A percentile compares a stretch with the other conserved stretches of the same genome.
Evolutionary conservation across 2,329 filamentous ascomycete genomes (phyloP).

Genomic region (Pezicula neosporulosa): DNA sequence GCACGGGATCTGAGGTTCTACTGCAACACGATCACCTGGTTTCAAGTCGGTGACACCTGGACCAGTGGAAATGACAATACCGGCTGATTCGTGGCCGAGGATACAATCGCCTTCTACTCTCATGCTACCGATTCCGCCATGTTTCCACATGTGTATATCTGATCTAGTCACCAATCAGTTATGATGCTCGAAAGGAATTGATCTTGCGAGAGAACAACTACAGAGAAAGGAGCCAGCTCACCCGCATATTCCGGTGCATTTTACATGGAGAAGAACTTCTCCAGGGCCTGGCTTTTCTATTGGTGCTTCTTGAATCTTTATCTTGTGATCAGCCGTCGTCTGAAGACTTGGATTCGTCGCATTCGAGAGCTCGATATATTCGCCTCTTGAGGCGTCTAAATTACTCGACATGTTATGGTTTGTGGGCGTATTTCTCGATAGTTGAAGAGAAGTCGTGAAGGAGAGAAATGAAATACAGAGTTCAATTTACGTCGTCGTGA

Average conservation of each 20-base stretch:
- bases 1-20: constrained; percentile 66
- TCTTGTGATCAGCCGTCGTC: constrained; percentile 55
- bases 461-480: too few relatives aligned
- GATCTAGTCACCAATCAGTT: constrained; percentile 37
- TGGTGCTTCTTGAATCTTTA: constrained; percentile 53
- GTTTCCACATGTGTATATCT: constrained; percentile 67
- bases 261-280: constrained; percentile 58
- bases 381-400: too few relatives aligned
- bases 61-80: constrained; percentile 54
- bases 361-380: too few relatives aligned
- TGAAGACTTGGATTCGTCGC: constrained; percentile 49
- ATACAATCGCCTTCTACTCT: constrained; percentile 61
- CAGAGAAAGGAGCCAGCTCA: constrained; percentile 24
- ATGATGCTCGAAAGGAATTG: not conserved
- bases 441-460: too few relatives aligned
- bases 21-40: constrained; percentile 58
- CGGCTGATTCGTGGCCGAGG: constrained; percentile 62
- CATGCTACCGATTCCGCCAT: constrained; percentile 59
- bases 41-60: constrained; percentile 49
- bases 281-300: constrained; percentile 49
- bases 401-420: too few relatives aligned
- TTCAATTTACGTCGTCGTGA: too few relatives aligned
- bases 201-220: not conserved
- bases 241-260: constrained; percentile 63
- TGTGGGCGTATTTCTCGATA: too few relatives aligned